Base-by-base conservation (phyloP, 768 basidiomycete genomes). In the Basidioascus undulatus region DNA sequence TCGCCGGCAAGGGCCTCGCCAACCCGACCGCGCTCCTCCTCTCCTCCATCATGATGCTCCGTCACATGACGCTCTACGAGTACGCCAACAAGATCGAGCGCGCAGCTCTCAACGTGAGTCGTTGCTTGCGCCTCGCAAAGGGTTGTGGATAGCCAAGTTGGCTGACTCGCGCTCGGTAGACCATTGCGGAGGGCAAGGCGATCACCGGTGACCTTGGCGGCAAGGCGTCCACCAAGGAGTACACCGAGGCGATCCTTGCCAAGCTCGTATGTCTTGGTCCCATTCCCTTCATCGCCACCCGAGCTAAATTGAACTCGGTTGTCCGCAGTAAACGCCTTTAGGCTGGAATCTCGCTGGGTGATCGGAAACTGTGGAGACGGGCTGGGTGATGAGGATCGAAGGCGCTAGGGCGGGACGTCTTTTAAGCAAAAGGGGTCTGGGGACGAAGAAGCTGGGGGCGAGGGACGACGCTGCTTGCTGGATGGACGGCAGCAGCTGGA, bases 1-100 rank as follows among this genome's bases (percentile, higher is more conserved):
- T 96, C 56, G 89, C 82, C 49, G 87, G 82, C 64, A 62, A 55
- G 64, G 61, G 45, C 37, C 49, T 54, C 39, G 89, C 92, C 55
- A 98, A 98, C 66, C 92, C 92, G n/a, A 96, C 92, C n/a, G 92
- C 92, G 3, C 69, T 98, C 34, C 65, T 98, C 39, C 60, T 98
- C 47, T 87, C 82, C 47, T 84, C 83, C 43, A 62, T 96, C 46
- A 96, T 96, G 92, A 94, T 96, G 89, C 59, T 96, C 51, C 82
- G 82, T 61, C 89, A 94, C 65, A 94, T 98, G 92, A 72, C 73
- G 55, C 61, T 96, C 49, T 66, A 68, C 56, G 69, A 75, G 38
- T 65, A 82, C 54, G 92, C 92, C 13, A 64, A 68, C 53, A 79
- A 70, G 59, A 96, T 98, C 49, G 84, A 96, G 63, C 73, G 73